Conservation (phyloP, 139 green algal species). For the Mesostigma viride region DNA sequence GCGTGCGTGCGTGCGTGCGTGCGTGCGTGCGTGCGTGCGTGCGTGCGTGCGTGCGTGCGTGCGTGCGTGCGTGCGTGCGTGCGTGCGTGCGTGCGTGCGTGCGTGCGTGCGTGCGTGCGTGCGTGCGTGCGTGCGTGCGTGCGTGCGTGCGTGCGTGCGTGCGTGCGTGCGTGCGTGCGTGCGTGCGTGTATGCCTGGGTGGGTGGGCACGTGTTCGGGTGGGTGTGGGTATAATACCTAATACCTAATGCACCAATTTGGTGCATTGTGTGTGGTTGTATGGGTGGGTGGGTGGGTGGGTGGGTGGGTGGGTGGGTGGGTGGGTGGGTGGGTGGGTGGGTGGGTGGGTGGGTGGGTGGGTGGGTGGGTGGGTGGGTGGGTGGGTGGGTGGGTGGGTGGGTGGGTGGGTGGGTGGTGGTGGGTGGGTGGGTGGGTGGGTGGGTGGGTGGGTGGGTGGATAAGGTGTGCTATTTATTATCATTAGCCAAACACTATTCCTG, state of each 20-base stretch:
- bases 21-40: not conserved
- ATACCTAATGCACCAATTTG: no score
- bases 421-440: slow-evolving; percentile 5
- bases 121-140: slow-evolving; percentile 10
- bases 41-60: not conserved
- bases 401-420: no score
- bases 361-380: not conserved
- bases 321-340: not conserved
- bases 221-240: no score
- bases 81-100: not conserved
- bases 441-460: not conserved
- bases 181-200: not conserved
- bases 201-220: no score
- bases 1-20: not conserved
- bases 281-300: no score
- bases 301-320: not conserved
- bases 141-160: slow-evolving; percentile 9
- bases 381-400: not conserved
- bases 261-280: no score
- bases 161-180: slow-evolving; percentile 9
- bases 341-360: not conserved
- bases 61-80: not conserved
- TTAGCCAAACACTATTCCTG: no score
- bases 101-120: not conserved
- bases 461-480: no score